Evolutionary conservation across 352 stramenopile species (phyloP).

Genomic region (Globisporangium polare): DNA sequence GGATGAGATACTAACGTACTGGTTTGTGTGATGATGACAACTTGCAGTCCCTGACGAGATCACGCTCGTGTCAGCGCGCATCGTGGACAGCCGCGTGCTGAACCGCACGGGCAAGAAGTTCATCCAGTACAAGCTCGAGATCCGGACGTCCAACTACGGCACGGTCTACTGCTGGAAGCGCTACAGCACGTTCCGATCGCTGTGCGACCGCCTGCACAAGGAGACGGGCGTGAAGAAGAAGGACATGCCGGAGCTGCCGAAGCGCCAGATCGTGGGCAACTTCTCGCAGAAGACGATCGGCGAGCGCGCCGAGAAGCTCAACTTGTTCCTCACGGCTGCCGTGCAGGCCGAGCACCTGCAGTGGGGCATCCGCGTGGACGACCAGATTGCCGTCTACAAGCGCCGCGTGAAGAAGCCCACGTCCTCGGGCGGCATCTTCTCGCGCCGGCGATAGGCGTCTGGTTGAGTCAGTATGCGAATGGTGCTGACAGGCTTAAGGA

Average conservation of each 20-base stretch:
- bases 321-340: slow-evolving; percentile 73
- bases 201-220: slow-evolving; percentile 85
- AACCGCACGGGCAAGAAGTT: slow-evolving; percentile 85
- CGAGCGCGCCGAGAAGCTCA: slow-evolving; percentile 84
- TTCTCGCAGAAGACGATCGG: slow-evolving; percentile 78
- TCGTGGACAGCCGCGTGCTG: slow-evolving; percentile 82
- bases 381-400: slow-evolving; percentile 89
- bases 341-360: slow-evolving; percentile 80
- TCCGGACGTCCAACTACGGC: slow-evolving; percentile 85
- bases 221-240: slow-evolving; percentile 78
- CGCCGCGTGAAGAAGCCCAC: slow-evolving; percentile 65
- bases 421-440: slow-evolving; percentile 47
- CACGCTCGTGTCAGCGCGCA: slow-evolving; percentile 68
- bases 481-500: neutral
- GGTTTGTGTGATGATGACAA: slow-evolving; percentile 8
- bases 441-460: slow-evolving; percentile 66
- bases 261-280: slow-evolving; percentile 83
- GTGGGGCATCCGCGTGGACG: slow-evolving; percentile 85
- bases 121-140: slow-evolving; percentile 89
- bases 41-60: slow-evolving; percentile 86
- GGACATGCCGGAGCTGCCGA: slow-evolving; percentile 81
- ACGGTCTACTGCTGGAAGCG: slow-evolving; percentile 88
- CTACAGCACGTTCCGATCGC: slow-evolving; percentile 83
- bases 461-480: neutral
- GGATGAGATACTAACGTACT: slow-evolving; percentile 15